These are phyloP conservation scores for Dactylellina leptospora DNA, from an alignment of 2,329 filamentous ascomycete species.

Conservation along the genomic window DNA sequence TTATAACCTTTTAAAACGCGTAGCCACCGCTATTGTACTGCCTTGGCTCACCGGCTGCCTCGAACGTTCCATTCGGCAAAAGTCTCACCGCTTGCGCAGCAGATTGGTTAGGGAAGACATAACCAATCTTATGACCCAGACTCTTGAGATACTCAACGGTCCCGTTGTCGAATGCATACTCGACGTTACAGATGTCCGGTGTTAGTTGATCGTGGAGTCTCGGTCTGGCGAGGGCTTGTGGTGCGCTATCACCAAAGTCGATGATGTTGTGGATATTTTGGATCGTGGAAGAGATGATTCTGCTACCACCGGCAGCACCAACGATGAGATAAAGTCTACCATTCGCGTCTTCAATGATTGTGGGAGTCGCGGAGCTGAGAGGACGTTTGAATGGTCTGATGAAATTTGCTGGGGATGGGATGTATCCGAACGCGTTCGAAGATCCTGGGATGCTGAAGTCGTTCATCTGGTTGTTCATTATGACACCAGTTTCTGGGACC, in stretches of 20 bases:
- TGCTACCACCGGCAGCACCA: slow-evolving; percentile 71
- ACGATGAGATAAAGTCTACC: slow-evolving; percentile 69
- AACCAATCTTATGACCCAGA: slow-evolving; percentile 70
- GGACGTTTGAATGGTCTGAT: slow-evolving; percentile 73
- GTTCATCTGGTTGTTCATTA: slow-evolving; percentile 73
- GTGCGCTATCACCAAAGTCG: slow-evolving; percentile 66
- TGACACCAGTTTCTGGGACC: slow-evolving; percentile 74
- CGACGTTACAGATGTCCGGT: slow-evolving; percentile 69
- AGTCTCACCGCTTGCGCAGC: slow-evolving; percentile 72
- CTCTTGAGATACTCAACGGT: slow-evolving; percentile 69
- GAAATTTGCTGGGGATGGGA: slow-evolving; percentile 71
- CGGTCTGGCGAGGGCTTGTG: slow-evolving; percentile 67
- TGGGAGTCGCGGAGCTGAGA: slow-evolving; percentile 71
- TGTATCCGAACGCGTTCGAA: slow-evolving; percentile 73
- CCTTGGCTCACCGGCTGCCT: slow-evolving; percentile 79
- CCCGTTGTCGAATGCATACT: slow-evolving; percentile 69
- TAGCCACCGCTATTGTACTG: slow-evolving; percentile 76
- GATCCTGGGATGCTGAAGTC: slow-evolving; percentile 73
- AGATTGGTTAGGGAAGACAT: slow-evolving; percentile 67
- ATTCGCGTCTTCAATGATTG: slow-evolving; percentile 70
- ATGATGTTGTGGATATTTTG: slow-evolving; percentile 72
- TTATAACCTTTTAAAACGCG: slow-evolving; percentile 64
- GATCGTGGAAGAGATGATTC: slow-evolving; percentile 74
- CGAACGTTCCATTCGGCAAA: slow-evolving; percentile 73
- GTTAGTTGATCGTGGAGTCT: slow-evolving; percentile 73